Base-by-base conservation (phyloP, 768 basidiomycete genomes). In the Cytidiella melzeri region DNA sequence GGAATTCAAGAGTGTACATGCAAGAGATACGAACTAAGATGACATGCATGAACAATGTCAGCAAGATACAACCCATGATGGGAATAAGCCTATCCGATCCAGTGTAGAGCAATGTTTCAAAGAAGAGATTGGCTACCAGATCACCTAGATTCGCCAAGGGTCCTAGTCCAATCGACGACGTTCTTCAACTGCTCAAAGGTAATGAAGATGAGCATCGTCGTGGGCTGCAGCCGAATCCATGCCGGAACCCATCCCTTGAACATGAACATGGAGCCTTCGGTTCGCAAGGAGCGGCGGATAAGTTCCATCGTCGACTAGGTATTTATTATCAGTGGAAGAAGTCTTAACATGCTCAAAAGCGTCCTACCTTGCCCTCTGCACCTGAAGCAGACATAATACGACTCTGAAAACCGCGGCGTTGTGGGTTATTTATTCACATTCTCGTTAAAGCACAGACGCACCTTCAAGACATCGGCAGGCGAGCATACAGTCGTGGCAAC, bases 221-320 rank as follows among this genome's bases (percentile, higher is more conserved):
- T 92, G 0, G 89, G 90, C 61, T 92, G 87, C 34, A 92, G 74
- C 64, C 90, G 75, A 45, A 79, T 77, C 88, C 88, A 92, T 10
- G 89, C 87, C 0, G 90, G 90, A 7, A 92, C 66, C 90, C 90
- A 92, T 54, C 90, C 90, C 64, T 89, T 90, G 73, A 92, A 90
- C 84, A 92, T 87, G 75, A 92, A 92, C 79, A 84, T 85, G 3
- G 87, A 64, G 12, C 90, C 90, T 57, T 92, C 90, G 54, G 68
- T 81, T 52, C 76, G 73, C 53, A 92, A 69, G 18, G 87, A 86
- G 10, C 72, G 57, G 18, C 75, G 72, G 61, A 92, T 88, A 37
- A 87, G 84, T 5, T 67, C 74, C 23, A 92, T 54, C 0, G 89
- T 87, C 1, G 85, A 88, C 83, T 84, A 56, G 37, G 15, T 15